Conservation (phyloP, 805 yeast genomes). For the Candida sakaeoensis region DNA sequence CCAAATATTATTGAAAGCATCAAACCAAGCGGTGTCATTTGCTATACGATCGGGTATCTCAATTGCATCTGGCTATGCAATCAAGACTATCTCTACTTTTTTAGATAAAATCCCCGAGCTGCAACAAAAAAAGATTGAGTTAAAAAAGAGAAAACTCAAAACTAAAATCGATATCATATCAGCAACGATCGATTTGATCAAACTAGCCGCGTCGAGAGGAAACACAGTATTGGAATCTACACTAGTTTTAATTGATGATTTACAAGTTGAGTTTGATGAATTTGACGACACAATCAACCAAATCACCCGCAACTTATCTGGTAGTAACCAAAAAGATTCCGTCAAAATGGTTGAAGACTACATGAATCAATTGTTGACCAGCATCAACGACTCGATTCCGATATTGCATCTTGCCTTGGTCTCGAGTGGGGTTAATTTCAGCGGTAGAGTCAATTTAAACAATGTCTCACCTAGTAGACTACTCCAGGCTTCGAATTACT, state of each 20-base stretch:
- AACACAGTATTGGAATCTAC: constrained; percentile 56
- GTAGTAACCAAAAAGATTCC: constrained; percentile 31
- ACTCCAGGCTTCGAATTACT: constrained; percentile 54
- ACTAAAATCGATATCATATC: constrained; percentile 59
- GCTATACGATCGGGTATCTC: constrained; percentile 76
- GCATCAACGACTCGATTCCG: constrained; percentile 69
- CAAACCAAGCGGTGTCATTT: constrained; percentile 74
- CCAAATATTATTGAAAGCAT: constrained; percentile 50
- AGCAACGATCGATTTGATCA: constrained; percentile 65
- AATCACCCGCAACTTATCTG: constrained; percentile 29
- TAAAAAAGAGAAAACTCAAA: constrained; percentile 43
- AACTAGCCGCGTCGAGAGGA: constrained; percentile 58
- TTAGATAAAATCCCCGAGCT: constrained; percentile 53
- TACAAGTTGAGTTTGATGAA: constrained; percentile 54
- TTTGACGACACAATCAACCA: constrained; percentile 49
- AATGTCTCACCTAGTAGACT: constrained; percentile 61
- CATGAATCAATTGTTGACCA: constrained; percentile 43
- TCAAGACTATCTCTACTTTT: constrained; percentile 56
- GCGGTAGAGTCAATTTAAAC: constrained; percentile 42
- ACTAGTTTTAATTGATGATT: constrained; percentile 47
- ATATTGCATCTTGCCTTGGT: constrained; percentile 60
- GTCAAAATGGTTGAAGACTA: constrained; percentile 45
- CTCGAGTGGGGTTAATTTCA: constrained; percentile 63
- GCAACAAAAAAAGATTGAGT: constrained; percentile 44
- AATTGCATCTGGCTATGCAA: constrained; percentile 69